phyloP scores from a whole-genome alignment of 164 flowering plant species.

The Stephania cephalantha region DNA sequence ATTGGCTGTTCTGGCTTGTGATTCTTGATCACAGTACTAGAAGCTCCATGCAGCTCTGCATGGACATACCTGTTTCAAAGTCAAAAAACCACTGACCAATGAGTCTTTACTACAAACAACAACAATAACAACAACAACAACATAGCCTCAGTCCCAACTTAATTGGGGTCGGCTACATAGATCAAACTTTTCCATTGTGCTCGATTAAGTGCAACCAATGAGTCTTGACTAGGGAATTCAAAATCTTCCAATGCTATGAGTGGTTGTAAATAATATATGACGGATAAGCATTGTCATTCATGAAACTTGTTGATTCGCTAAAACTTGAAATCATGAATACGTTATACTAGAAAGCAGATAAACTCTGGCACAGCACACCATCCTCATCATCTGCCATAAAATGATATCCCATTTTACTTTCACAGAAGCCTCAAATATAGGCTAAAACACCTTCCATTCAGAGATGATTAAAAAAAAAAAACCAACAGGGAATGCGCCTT shows the following conservation, averaged over 20 bases:
- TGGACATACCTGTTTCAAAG: conserved; percentile 71
- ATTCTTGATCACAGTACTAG: conserved; percentile 91
- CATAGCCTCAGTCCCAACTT: too few species aligned
- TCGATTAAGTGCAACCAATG: not conserved
- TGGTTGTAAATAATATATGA: too few species aligned
- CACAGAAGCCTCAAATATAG: not conserved
- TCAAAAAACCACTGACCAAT: conserved; percentile 8
- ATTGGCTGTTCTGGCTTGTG: conserved; percentile 78
- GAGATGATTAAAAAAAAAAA: not conserved
- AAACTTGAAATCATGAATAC: too few species aligned
- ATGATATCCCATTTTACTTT: not conserved
- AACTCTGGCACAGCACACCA: too few species aligned
- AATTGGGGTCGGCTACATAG: too few species aligned
- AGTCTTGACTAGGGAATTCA: not conserved
- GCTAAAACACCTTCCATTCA: not conserved
- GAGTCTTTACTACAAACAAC: not conserved
- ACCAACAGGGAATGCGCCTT: not conserved
- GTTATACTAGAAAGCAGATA: too few species aligned
- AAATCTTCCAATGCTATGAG: not conserved
- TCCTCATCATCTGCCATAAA: too few species aligned
- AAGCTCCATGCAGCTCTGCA: conserved; percentile 98
- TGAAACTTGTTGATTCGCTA: not conserved
- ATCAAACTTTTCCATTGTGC: too few species aligned
- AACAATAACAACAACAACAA: too few species aligned
- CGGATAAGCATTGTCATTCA: not conserved